These are phyloP conservation scores for Pelagomonas calceolata DNA, from an alignment of 108 stramenopile species.

Conservation along the genomic window DNA sequence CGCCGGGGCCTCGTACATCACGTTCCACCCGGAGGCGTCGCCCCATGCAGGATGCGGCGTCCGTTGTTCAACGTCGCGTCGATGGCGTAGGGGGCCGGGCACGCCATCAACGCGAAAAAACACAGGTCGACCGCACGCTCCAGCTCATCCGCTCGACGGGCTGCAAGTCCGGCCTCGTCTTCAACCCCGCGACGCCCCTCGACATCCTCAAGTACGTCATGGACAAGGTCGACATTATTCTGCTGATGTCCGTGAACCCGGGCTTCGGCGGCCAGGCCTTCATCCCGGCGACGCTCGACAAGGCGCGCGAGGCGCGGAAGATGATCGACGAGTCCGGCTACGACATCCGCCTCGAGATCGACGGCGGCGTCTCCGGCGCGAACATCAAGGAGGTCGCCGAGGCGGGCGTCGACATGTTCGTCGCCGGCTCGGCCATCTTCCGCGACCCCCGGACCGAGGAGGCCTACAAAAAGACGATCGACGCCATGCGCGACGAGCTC, in stretches of 20 bases:
- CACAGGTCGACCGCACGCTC: slow-evolving; percentile 88
- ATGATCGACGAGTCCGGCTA: slow-evolving; percentile 85
- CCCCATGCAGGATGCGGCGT: not conserved
- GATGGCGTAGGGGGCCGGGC: too few species aligned
- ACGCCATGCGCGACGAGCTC: slow-evolving; percentile 84
- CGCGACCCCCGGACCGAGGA: slow-evolving; percentile 89
- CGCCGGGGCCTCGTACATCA: slow-evolving; percentile 95
- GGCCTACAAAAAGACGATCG: slow-evolving; percentile 87
- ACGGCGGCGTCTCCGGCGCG: slow-evolving; percentile 79
- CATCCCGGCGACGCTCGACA: slow-evolving; percentile 77
- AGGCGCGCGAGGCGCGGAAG: slow-evolving; percentile 86
- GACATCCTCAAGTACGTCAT: slow-evolving; percentile 73
- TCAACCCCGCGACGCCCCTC: slow-evolving; percentile 90
- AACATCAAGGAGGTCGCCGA: slow-evolving; percentile 91
- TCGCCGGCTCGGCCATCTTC: slow-evolving; percentile 90
- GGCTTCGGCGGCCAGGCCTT: slow-evolving; percentile 95
- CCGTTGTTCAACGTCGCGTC: slow-evolving; percentile 33
- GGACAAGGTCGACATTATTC: slow-evolving; percentile 96
- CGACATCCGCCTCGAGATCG: slow-evolving; percentile 93
- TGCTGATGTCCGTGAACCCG: slow-evolving; percentile 96
- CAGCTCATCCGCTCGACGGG: slow-evolving; percentile 83
- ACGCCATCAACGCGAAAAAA: too few species aligned
- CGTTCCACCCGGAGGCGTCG: slow-evolving; percentile 95
- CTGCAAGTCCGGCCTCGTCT: slow-evolving; percentile 95
- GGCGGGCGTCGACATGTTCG: slow-evolving; percentile 96